These are phyloP conservation scores for Linum usitatissimum DNA, from an alignment of 345 rosid genomes.

Conservation along the genomic window DNA sequence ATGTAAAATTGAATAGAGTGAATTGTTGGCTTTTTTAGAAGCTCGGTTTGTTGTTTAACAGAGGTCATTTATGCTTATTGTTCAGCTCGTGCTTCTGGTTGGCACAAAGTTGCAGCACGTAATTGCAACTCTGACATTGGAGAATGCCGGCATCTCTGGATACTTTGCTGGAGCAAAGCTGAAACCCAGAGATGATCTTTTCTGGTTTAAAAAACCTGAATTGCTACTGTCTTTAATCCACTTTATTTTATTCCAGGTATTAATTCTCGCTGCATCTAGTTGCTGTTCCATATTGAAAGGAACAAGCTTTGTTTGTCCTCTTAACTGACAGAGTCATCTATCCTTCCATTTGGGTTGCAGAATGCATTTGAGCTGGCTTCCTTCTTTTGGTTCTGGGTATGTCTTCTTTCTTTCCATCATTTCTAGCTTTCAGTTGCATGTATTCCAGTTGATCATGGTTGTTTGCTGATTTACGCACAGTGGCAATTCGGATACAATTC, in stretches of 20 bases:
- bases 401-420: conserved; percentile 16
- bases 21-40: neutral
- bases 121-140: conserved; percentile 80
- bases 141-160: conserved; percentile 49
- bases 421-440: neutral
- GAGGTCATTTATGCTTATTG: conserved; percentile 5
- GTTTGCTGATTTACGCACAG: conserved; percentile 32
- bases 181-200: conserved; percentile 85
- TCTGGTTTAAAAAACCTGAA: conserved; percentile 95
- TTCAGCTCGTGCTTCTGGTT: conserved; percentile 67
- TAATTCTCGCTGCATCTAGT: conserved; percentile 4
- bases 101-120: conserved; percentile 87
- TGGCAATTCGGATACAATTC: conserved; percentile 96
- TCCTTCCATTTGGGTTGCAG: conserved; percentile 29
- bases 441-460: conserved; percentile 8
- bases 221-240: conserved; percentile 66
- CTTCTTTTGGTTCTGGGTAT: conserved; percentile 97
- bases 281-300: neutral
- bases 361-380: conserved; percentile 93
- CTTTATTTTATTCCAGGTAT: conserved; percentile 87
- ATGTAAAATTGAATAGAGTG: neutral
- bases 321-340: conserved; percentile 17
- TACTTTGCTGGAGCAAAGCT: conserved; percentile 35
- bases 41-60: neutral
- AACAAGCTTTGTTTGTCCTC: neutral